phyloP scores from a whole-genome alignment of 2,329 filamentous ascomycete species.

The Monosporascus sp. region DNA sequence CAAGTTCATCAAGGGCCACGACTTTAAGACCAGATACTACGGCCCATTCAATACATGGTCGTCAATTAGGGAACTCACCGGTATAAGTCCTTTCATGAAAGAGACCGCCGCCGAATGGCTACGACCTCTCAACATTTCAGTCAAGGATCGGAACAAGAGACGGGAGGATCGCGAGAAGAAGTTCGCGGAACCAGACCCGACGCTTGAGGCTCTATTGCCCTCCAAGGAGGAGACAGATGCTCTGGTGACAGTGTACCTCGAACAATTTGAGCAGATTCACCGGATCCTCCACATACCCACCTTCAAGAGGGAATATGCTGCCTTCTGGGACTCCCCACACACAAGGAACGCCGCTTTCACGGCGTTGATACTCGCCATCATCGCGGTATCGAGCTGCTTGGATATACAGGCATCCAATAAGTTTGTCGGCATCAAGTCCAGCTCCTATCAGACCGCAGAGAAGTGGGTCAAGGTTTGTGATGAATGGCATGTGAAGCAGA shows the following conservation, averaged over 20 bases:
- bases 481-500: slow-evolving; percentile 48
- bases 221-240: slow-evolving; percentile 42
- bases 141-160: slow-evolving; percentile 50
- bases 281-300: slow-evolving; percentile 56
- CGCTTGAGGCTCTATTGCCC: slow-evolving; percentile 46
- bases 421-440: slow-evolving; percentile 54
- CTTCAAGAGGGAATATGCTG: slow-evolving; percentile 49
- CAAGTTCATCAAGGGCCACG: slow-evolving; percentile 53
- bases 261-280: slow-evolving; percentile 50
- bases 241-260: slow-evolving; percentile 44
- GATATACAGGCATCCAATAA: slow-evolving; percentile 46
- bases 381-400: slow-evolving; percentile 54
- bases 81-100: slow-evolving; percentile 55
- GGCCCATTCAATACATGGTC: slow-evolving; percentile 56
- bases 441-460: slow-evolving; percentile 48
- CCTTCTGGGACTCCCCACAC: slow-evolving; percentile 45
- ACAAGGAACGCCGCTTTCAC: slow-evolving; percentile 49
- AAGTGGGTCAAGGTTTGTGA: slow-evolving; percentile 53
- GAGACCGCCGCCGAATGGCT: slow-evolving; percentile 59
- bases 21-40: slow-evolving; percentile 55
- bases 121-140: slow-evolving; percentile 49
- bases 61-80: slow-evolving; percentile 50
- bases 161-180: slow-evolving; percentile 46
- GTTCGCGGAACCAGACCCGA: slow-evolving; percentile 41
- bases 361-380: slow-evolving; percentile 53